phyloP scores from a whole-genome alignment of 352 stramenopile species.

The Pilasporangium apinafurcum region DNA sequence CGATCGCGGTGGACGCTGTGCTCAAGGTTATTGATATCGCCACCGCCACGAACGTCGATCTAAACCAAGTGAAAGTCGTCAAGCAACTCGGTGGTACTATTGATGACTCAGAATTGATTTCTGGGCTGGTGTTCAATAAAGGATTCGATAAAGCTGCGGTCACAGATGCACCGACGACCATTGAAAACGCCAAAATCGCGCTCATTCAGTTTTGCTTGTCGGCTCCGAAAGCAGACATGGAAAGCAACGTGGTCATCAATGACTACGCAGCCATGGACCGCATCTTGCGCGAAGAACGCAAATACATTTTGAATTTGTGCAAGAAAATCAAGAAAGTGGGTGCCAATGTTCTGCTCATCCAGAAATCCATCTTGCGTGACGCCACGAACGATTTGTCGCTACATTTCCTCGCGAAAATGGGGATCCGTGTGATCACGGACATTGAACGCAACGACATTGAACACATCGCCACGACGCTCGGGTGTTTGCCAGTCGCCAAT shows the following conservation, averaged over 20 bases:
- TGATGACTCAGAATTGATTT: constrained; percentile 98
- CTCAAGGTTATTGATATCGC: constrained; percentile 94
- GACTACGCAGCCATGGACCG: constrained; percentile 99
- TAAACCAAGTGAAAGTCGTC: constrained; percentile 97
- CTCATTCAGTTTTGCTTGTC: constrained; percentile 99
- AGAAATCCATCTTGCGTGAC: constrained; percentile 99
- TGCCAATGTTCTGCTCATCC: constrained; percentile 98
- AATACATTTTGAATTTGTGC: constrained; percentile 96
- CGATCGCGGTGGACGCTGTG: constrained; percentile 98
- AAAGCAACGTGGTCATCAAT: constrained; percentile 99
- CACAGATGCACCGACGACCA: constrained; percentile 41
- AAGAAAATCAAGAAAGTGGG: constrained; percentile 99
- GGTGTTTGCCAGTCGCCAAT: constrained; percentile 96
- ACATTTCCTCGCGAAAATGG: constrained; percentile 99
- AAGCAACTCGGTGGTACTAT: constrained; percentile 98
- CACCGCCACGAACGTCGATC: constrained; percentile 94
- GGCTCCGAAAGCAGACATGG: constrained; percentile 99
- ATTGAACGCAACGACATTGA: constrained; percentile 98
- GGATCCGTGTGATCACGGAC: constrained; percentile 99
- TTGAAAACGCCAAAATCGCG: constrained; percentile 99
- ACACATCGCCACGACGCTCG: constrained; percentile 97
- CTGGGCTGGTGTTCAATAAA: constrained; percentile 98
- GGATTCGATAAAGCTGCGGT: constrained; percentile 81
- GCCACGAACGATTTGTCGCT: constrained; percentile 99
- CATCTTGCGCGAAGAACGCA: constrained; percentile 97